Base-by-base conservation (phyloP, 805 yeast genomes). In the Barnettozyma californica region DNA sequence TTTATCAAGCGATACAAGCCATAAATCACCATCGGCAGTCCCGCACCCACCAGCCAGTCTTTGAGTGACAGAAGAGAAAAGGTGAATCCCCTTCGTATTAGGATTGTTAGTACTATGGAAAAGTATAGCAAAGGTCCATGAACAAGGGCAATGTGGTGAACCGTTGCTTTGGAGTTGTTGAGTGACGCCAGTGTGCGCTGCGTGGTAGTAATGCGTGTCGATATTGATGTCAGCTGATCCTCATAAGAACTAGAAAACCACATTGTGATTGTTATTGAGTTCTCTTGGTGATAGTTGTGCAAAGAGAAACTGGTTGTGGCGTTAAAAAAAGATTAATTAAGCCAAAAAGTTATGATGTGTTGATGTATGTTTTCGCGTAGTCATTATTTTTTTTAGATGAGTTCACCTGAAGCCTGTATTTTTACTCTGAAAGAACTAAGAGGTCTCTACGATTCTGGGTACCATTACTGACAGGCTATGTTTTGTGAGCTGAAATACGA, bases 211-310 rank as follows among this genome's bases (percentile, higher is more conserved):
- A 76, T 74, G 23, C 64, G 61, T 2, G 59, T 60, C 0, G 78
- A 63, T 11, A 77, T 46, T 2, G 54, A 39, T 19, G 72, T 68
- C 36, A 77, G 60, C 29, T 73, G 71, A 49, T 64, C 67, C 49
- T 77, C 81, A 55, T 40, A 40, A 18, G 43, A 40, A 18, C 34
- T 23, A 6, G 43, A 40, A 21, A 40, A 40, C 43, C 43, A 40
- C 43, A 40, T 40, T n/a, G 11, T 26, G 43, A 20, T 20, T 21
- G 18, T 35, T 21, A 35, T 35, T 16, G 20, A 16, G 38, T 4
- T 14, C 14, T 35, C 21, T 16, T 16, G 38, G 11, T 33, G 16
- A 23, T 23, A 23, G 5, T 5, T 23, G 5, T 23, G 25, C 25
- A 23, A 23, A 8, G 25, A 23, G 25, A 23, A 23, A 8, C 25